Percentiles rank a stretch among this genome's conserved stretches.
Evolutionary conservation across 1,284 basidiomycete species (phyloP).

Genomic region (Pterula multifida): DNA sequence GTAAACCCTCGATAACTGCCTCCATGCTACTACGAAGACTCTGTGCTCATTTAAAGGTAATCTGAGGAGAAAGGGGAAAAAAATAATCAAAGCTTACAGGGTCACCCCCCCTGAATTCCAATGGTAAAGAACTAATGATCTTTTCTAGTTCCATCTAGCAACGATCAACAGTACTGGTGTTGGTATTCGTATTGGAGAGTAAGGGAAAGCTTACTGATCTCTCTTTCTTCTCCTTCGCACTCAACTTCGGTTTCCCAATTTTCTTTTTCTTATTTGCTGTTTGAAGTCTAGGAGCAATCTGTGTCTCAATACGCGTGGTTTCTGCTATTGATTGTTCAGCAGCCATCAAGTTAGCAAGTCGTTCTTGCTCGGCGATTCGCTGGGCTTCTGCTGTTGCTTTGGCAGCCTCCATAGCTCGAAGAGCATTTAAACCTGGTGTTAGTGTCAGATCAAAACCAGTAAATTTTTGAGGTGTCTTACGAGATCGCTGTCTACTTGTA

Average conservation of each 20-base stretch:
- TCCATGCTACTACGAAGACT: slow-evolving; percentile 69
- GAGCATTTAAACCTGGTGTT: slow-evolving; percentile 31
- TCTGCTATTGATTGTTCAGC: slow-evolving; percentile 24
- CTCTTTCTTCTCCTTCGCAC: slow-evolving; percentile 75
- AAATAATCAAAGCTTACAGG: slow-evolving; percentile 43
- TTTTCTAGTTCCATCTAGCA: slow-evolving; percentile 54
- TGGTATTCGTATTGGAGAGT: too few relatives aligned
- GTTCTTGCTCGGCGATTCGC: slow-evolving; percentile 23
- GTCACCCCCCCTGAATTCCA: slow-evolving; percentile 86
- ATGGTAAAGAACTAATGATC: slow-evolving; percentile 68
- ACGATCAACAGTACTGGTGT: not conserved
- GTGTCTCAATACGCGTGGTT: slow-evolving; percentile 13
- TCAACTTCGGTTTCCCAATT: slow-evolving; percentile 47
- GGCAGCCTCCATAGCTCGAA: slow-evolving; percentile 24
- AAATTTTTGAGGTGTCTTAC: slow-evolving; percentile 21
- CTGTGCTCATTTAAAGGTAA: too few relatives aligned
- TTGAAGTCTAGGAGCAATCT: slow-evolving; percentile 9
- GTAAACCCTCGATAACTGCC: slow-evolving; percentile 56
- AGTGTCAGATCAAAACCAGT: slow-evolving; percentile 1
- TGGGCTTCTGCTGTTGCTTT: slow-evolving; percentile 17
- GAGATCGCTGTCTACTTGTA: slow-evolving; percentile 47
- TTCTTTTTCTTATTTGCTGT: slow-evolving; percentile 52
- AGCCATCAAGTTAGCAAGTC: slow-evolving; percentile 25
- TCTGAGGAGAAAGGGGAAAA: too few relatives aligned
- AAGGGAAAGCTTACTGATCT: slow-evolving; percentile 37